Evolutionary conservation across 2,329 filamentous ascomycete genomes (phyloP).

Genomic region (Venturia oleaginea): DNA sequence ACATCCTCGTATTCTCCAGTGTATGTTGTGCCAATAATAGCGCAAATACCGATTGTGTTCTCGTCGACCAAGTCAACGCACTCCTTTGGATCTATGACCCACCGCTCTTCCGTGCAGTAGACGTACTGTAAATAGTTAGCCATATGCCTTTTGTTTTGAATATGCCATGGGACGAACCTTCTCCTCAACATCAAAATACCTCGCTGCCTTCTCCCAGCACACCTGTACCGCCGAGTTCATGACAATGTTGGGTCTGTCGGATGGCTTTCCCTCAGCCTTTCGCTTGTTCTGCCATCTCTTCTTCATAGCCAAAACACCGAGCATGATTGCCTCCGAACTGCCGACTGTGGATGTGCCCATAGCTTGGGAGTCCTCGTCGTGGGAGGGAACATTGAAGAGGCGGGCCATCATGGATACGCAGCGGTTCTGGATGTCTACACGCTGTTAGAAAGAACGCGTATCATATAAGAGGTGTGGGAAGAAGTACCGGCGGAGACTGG

Average conservation of each 20-base stretch:
- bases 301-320: constrained; percentile 85
- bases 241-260: constrained; percentile 76
- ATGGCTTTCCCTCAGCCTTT: constrained; percentile 71
- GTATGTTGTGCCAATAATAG: constrained; percentile 87
- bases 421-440: constrained; percentile 61
- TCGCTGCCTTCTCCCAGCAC: constrained; percentile 77
- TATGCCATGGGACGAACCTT: constrained; percentile 32
- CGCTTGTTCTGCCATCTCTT: constrained; percentile 85
- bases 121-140: constrained; percentile 43
- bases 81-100: constrained; percentile 54
- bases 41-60: constrained; percentile 82
- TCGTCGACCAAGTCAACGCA: constrained; percentile 54
- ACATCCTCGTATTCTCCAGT: constrained; percentile 94
- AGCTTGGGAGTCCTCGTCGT: constrained; percentile 48
- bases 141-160: background rate
- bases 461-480: background rate
- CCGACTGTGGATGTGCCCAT: constrained; percentile 86
- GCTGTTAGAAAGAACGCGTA: background rate
- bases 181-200: constrained; percentile 65
- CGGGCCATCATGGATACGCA: constrained; percentile 68
- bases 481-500: constrained; percentile 32
- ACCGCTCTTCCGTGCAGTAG: constrained; percentile 51
- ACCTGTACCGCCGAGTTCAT: constrained; percentile 97
- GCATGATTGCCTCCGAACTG: constrained; percentile 81
- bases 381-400: constrained; percentile 64